A percentile compares a stretch with the other conserved stretches of the same genome.
These are phyloP conservation scores for Sarocladium kiliense DNA, from an alignment of 2,329 filamentous ascomycete species.

Conservation along the genomic window DNA sequence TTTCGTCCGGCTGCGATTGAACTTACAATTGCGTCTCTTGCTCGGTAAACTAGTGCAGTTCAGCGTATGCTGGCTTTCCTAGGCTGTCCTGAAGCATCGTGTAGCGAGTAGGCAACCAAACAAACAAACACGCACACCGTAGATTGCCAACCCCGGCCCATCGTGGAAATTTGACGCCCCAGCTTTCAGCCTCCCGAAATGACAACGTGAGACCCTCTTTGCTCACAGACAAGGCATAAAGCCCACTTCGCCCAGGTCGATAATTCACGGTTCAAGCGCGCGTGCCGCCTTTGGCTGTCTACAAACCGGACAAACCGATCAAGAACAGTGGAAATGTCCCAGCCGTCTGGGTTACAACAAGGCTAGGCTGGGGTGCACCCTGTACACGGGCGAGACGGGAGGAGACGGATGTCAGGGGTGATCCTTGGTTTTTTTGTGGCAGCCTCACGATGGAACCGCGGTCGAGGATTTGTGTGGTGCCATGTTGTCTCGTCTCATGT, in stretches of 20 bases:
- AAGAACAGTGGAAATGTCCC: background rate
- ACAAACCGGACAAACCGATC: background rate
- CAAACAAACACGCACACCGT: background rate
- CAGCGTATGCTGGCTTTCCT: no score
- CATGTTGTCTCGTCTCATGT: background rate
- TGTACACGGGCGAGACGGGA: background rate
- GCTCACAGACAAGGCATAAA: background rate
- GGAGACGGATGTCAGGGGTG: background rate
- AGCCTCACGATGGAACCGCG: background rate
- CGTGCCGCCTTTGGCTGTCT: background rate
- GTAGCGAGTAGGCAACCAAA: background rate
- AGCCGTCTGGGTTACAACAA: conserved; percentile 7
- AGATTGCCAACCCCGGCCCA: background rate
- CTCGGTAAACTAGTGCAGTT: no score
- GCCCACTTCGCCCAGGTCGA: background rate
- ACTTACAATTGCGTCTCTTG: no score
- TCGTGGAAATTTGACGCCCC: conserved; percentile 5
- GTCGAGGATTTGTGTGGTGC: background rate
- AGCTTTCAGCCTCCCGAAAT: background rate
- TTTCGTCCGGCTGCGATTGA: no score
- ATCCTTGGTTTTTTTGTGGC: background rate
- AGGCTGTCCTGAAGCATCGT: no score
- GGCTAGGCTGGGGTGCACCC: background rate
- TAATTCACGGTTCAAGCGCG: background rate
- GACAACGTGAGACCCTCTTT: background rate